Percentiles rank a stretch among this genome's conserved stretches.
phyloP scores from a whole-genome alignment of 805 yeast species.

The Saturnispora serradocipensis region DNA sequence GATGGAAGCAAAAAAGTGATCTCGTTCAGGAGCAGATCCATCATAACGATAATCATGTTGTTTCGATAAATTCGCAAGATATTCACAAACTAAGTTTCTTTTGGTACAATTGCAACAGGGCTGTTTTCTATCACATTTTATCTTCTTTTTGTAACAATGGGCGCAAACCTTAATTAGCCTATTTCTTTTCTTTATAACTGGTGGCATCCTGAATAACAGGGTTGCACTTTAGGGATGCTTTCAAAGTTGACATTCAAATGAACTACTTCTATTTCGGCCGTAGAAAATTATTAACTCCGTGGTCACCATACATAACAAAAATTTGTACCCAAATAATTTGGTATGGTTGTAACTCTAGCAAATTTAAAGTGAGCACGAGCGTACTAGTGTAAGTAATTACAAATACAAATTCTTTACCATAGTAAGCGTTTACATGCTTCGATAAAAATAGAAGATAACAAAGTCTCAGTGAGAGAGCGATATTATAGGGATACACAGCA shows the following conservation, averaged over 20 bases:
- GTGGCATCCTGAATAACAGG: background rate
- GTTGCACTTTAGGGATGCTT: too few species aligned
- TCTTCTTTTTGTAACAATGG: constrained; percentile 9
- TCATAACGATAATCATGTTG: background rate
- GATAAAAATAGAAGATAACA: too few species aligned
- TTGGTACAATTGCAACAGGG: constrained; percentile 10
- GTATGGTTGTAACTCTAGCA: too few species aligned
- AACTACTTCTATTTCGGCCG: background rate
- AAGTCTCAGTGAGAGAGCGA: too few species aligned
- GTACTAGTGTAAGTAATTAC: too few species aligned
- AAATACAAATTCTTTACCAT: too few species aligned
- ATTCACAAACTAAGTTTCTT: background rate
- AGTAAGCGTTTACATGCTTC: too few species aligned
- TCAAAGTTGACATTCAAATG: background rate
- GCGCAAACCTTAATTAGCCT: constrained; percentile 7
- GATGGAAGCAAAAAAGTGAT: background rate
- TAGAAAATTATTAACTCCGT: background rate
- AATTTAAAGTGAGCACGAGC: too few species aligned
- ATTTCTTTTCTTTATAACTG: constrained; percentile 2
- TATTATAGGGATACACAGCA: background rate
- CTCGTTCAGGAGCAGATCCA: background rate
- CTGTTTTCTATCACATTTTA: constrained; percentile 9
- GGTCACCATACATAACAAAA: background rate
- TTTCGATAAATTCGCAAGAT: background rate
- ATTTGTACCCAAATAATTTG: too few species aligned